Evolutionary conservation across 2,329 filamentous ascomycete genomes (phyloP).

Genomic region (Fusarium sp.): DNA sequence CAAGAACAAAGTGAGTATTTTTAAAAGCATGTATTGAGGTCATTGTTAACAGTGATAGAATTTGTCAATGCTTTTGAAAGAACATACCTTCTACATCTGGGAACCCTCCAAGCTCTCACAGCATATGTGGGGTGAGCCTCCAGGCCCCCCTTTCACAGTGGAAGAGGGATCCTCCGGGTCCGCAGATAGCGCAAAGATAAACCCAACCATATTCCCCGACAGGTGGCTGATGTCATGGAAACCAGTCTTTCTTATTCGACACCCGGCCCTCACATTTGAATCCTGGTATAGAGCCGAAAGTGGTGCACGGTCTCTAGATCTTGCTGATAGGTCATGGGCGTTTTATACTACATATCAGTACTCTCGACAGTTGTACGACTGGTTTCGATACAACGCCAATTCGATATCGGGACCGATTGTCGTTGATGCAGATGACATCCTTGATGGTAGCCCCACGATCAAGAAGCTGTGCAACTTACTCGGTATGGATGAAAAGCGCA

Average conservation of each 20-base stretch:
- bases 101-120: not conserved
- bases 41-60: not conserved
- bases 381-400: not conserved
- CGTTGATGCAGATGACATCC: conserved; percentile 3
- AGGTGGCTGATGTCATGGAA: not conserved
- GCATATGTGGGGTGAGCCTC: not conserved
- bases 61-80: not conserved
- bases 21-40: no score
- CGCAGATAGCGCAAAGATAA: not conserved
- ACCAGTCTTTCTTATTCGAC: not conserved
- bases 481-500: not conserved
- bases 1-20: not conserved
- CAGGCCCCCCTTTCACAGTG: not conserved
- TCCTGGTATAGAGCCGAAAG: conserved; percentile 13
- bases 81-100: conserved; percentile 11
- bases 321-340: conserved; percentile 8
- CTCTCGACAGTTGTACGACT: conserved; percentile 8
- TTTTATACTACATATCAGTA: conserved; percentile 14
- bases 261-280: conserved; percentile 1
- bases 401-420: not conserved
- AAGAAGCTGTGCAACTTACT: not conserved
- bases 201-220: conserved; percentile 7
- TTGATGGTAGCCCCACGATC: not conserved
- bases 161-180: not conserved
- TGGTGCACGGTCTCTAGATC: not conserved